A percentile compares a stretch with the other conserved stretches of the same genome.
phyloP scores from a whole-genome alignment of 768 basidiomycete genomes.

The Leccinum disarticulatum region DNA sequence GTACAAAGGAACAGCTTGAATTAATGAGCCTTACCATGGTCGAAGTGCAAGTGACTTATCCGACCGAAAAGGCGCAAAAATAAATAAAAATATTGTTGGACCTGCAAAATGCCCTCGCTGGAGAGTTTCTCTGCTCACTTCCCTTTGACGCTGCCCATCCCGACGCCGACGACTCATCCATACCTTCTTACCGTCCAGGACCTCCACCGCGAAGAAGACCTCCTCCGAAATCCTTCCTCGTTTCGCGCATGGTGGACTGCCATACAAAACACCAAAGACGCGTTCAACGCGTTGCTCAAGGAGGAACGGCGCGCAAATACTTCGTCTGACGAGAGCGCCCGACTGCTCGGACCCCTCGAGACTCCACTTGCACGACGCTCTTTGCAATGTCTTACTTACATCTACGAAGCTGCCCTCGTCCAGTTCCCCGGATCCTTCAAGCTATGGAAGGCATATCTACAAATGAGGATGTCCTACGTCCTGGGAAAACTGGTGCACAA shows the following conservation, averaged over 20 bases:
- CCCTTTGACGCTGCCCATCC: slow-evolving; percentile 83
- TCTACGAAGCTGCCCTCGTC: slow-evolving; percentile 90
- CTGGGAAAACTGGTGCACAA: slow-evolving; percentile 71
- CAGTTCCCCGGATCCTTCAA: slow-evolving; percentile 92
- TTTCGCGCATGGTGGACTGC: slow-evolving; percentile 94
- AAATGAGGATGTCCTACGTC: slow-evolving; percentile 80
- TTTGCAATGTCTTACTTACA: slow-evolving; percentile 81
- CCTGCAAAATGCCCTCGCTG: slow-evolving; percentile 53
- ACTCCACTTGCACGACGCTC: slow-evolving; percentile 69
- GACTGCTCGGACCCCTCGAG: slow-evolving; percentile 77
- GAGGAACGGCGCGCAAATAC: slow-evolving; percentile 47
- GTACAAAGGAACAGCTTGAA: neutral
- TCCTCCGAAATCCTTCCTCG: slow-evolving; percentile 85
- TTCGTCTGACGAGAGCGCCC: slow-evolving; percentile 48
- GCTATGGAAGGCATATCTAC: slow-evolving; percentile 92
- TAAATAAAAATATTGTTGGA: slow-evolving; percentile 10
- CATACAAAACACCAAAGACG: slow-evolving; percentile 72
- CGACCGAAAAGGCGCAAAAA: neutral
- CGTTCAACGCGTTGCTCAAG: slow-evolving; percentile 55
- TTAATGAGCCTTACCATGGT: slow-evolving; percentile 22
- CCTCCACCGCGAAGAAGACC: slow-evolving; percentile 89
- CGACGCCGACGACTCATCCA: slow-evolving; percentile 76
- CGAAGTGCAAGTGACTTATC: too few relatives aligned
- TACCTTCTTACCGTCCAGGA: slow-evolving; percentile 74
- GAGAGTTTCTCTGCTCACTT: slow-evolving; percentile 61